Base-by-base conservation (phyloP, 495 filamentous ascomycete genomes). In the Aspergillus wentii region DNA sequence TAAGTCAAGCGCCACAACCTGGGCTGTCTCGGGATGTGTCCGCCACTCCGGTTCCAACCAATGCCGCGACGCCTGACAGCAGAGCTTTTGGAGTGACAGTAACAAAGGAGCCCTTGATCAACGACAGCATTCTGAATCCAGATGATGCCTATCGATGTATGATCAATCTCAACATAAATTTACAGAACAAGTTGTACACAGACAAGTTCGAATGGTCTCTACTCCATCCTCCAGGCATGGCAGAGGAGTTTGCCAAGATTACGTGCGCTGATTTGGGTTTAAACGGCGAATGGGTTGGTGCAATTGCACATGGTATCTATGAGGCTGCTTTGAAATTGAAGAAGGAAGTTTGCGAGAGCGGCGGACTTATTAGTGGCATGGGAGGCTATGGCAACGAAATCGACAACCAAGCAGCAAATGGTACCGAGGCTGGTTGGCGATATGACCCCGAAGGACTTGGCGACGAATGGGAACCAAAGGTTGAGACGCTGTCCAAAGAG, bases 181-280 rank as follows among this genome's bases (percentile, higher is more conserved):
- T 97, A 15, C 83, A 86, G 34, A 94, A 94, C 44, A 81, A 85
- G 39, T 79, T 97, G 13, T 97, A 95, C 61, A 91, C 85, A 4
- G 92, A 99, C 72, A 94, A 86, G 58, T 97, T 99, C 48, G 92
- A 99, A 57, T 99, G 92, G 92, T 96, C 92, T 13, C 70, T 99
- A 4, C 75, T 96, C 7, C 88, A 96, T 54, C 88, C 89, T 3
- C 82, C 86, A 1, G 89, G 94, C 10, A 83, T 92, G 38, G 87
- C 92, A 8, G 92, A 99, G 59, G 76, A 81, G 26, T 97, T 97
- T 60, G 94, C 92, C 30, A 85, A 86, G 49, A 73, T 85, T 39
- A 96, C 92, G 1, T 95, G 90, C 59, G 84, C 89, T 8, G 92
- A 99, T 55, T 62, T 97, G 4, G 89, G 89, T 21, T 72, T 99